Evolutionary conservation across 2,329 filamentous ascomycete genomes (phyloP), one percentile per base, ranked within the genome.

Genomic region (Elsinoe batatas): DNA sequence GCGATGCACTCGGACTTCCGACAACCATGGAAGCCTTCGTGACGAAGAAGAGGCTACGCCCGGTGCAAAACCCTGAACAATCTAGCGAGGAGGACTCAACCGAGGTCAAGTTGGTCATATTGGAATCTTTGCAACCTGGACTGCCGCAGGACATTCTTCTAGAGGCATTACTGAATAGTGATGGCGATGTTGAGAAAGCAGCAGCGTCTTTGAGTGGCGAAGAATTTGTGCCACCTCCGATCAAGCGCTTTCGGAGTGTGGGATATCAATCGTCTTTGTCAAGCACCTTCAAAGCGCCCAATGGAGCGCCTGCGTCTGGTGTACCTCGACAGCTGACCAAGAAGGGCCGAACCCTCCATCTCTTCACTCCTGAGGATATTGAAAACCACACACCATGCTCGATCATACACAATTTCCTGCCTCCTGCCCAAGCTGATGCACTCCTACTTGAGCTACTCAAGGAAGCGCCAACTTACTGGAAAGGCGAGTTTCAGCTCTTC

Each of bases 401-500:
- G 10, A 87, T 97, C 61, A 83, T 96, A 56, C 90, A 95, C 70
- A 93, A 95, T 64, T 96, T 97, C 63, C 75, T 98, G 0, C 83
- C 88, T 0, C 30, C 76, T 0, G 75, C 83, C 1, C 77, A 87
- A 57, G 91, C 93, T 37, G 85, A 89, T 60, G 76, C 78, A 0
- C 75, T 98, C 11, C 74, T 97, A 0, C 68, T 70, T 32, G 91
- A 97, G 67, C 76, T 97, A 36, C 71, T 96, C 1, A 71, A 78
- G 1, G 89, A 96, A 70, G 78, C 86, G 1, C 73, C 79, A 18
- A 80, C 84, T 0, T 95, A 90, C 65, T 76, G 83, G 50, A 81
- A 78, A 60, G 79, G 81, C 20, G 83, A 81, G 0, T 95, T 96
- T 65, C 88, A 93, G 65, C 73, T 97, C 1, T 96, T 96, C 67